Conservation (phyloP, 257 asterid genomes). For the Plantago ovata region DNA sequence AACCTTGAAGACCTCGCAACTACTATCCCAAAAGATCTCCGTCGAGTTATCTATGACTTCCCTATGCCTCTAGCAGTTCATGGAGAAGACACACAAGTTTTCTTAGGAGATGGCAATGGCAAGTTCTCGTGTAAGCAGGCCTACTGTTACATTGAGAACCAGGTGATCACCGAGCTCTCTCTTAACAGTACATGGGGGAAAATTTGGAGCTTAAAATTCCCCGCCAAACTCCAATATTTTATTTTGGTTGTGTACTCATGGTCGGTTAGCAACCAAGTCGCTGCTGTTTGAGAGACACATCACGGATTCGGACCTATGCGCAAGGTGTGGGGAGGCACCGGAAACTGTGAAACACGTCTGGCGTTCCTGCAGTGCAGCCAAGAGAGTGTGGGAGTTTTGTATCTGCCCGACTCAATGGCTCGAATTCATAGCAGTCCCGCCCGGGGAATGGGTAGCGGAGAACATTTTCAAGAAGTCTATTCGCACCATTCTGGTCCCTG, state of each 20-base stretch:
- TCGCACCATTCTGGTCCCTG: background rate
- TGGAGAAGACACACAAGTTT: no score
- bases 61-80: no score
- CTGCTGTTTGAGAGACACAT: no score
- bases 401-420: background rate
- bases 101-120: no score
- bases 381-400: background rate
- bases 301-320: background rate
- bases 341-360: background rate
- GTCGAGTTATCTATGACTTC: no score
- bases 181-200: no score
- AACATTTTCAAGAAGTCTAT: no score
- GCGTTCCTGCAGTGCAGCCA: no score
- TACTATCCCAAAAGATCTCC: no score
- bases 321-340: background rate
- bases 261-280: background rate
- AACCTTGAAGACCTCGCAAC: no score
- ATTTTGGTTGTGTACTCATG: background rate
- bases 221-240: background rate
- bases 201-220: background rate
- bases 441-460: background rate
- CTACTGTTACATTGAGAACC: background rate
- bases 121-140: background rate
- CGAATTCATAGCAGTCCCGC: background rate
- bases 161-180: no score